Percentiles rank a stretch among this genome's conserved stretches.
These are phyloP conservation scores for Strobilomyces echinocephalus DNA, from an alignment of 768 basidiomycete species.

Conservation along the genomic window DNA sequence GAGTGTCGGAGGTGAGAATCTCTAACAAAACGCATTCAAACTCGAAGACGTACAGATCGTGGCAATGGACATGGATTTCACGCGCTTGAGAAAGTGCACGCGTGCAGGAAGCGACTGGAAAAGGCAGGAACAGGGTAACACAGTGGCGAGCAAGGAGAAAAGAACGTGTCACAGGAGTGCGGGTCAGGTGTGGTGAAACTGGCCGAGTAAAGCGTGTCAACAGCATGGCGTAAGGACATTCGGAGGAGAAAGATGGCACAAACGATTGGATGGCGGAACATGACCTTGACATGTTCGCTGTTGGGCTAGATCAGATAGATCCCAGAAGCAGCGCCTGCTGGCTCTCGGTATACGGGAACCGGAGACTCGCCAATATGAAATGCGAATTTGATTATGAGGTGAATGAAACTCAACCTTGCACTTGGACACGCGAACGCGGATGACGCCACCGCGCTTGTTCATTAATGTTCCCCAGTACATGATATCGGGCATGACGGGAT, in stretches of 20 bases:
- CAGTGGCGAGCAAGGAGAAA: constrained; percentile 44
- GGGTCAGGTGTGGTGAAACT: constrained; percentile 49
- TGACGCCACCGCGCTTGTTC: constrained; percentile 30
- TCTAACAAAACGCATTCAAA: constrained; percentile 16
- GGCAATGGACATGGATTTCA: constrained; percentile 26
- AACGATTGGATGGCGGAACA: constrained; percentile 31
- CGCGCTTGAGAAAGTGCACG: constrained; percentile 26
- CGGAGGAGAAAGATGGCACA: constrained; percentile 46
- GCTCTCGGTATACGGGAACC: constrained; percentile 28
- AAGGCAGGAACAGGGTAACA: constrained; percentile 54
- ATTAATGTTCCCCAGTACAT: constrained; percentile 33
- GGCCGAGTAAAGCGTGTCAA: constrained; percentile 49
- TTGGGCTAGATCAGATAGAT: constrained; percentile 24
- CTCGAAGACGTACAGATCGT: constrained; percentile 30
- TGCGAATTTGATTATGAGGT: constrained; percentile 41
- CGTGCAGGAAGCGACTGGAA: constrained; percentile 44
- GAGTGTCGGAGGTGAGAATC: constrained; percentile 25
- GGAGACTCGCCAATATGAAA: constrained; percentile 35
- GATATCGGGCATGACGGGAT: constrained; percentile 26
- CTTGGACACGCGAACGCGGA: constrained; percentile 25
- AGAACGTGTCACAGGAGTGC: constrained; percentile 64
- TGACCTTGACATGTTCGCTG: constrained; percentile 17
- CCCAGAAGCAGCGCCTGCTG: constrained; percentile 28
- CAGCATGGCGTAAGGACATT: constrained; percentile 56
- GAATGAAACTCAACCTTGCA: constrained; percentile 36